Base-by-base conservation (phyloP, 177 flowering plant species). In the Vitis hybrid region DNA sequence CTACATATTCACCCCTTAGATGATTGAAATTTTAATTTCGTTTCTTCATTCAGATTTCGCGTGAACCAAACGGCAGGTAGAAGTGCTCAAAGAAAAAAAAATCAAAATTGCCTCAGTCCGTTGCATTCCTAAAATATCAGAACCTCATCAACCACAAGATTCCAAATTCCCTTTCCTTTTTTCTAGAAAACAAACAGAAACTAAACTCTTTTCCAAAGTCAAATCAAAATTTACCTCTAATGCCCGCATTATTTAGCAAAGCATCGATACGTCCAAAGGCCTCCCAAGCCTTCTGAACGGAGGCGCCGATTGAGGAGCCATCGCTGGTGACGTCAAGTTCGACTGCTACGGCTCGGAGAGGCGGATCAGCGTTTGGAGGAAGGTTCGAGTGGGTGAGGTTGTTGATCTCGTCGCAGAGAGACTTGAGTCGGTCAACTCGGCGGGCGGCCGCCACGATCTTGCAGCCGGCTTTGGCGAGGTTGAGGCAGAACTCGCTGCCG, bases 221-320 rank as follows among this genome's bases (percentile, higher is more conserved):
- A 52, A 26, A 26, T 26, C 30, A 10, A 71, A 59, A 4, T 32
- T 26, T 64, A 86, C 90, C 90, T 76, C 87, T 75, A 48, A 82
- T 23, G 6, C 89, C 89, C 3, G 91, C 91, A 52, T 85, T 85
- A 59, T 87, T 87, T 17, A 87, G 51, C 72, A 87, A 70, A 3
- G 76, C 84, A 66, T 87, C 85, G 61, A 87, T 77, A 1, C 68
- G 69, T 7, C 91, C 91, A 67, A 87, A 86, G 6, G 77, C 80
- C 2, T 75, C 83, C 89, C 89, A 87, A 55, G 85, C 91, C 57
- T 50, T 72, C 51, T 64, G 49, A 1, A 84, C 84, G 13, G 80
- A 70, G 17, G 61, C 61, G 14, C 83, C 75, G 52, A 87, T 80
- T 19, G 76, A n/a, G 13, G 74, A 7, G 3, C 79, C 84, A 39